phyloP scores from a whole-genome alignment of 2,329 filamentous ascomycete genomes.

The Ramularia endophylla region DNA sequence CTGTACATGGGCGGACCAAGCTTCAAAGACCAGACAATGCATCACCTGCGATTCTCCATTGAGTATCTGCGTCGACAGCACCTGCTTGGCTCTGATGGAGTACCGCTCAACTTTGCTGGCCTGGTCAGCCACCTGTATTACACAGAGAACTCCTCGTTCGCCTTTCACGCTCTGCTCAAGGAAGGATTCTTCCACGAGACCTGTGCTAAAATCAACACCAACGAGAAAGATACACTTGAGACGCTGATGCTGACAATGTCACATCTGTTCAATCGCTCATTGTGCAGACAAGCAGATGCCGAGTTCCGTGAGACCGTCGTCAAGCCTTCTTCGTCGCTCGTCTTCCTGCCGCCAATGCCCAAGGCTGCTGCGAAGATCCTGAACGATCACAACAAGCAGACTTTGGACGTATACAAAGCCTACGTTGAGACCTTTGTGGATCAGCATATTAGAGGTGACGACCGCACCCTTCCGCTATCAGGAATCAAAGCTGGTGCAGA shows the following conservation, averaged over 20 bases:
- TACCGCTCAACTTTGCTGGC: constrained; percentile 66
- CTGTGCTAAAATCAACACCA: constrained; percentile 51
- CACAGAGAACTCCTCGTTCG: constrained; percentile 68
- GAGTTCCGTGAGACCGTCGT: constrained; percentile 46
- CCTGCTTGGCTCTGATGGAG: constrained; percentile 56
- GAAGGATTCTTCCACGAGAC: constrained; percentile 64
- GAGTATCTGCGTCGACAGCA: constrained; percentile 68
- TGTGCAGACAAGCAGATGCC: constrained; percentile 42
- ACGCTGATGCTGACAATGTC: constrained; percentile 62
- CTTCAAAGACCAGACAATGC: constrained; percentile 62
- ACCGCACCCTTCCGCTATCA: constrained; percentile 56
- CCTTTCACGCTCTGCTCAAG: constrained; percentile 68
- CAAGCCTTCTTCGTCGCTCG: constrained; percentile 55
- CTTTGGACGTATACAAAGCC: constrained; percentile 57
- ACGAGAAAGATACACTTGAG: constrained; percentile 47
- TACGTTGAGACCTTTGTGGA: constrained; percentile 66
- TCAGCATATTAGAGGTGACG: constrained; percentile 53
- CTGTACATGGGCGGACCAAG: constrained; percentile 65
- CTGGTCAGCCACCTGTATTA: constrained; percentile 69
- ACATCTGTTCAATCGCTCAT: constrained; percentile 62
- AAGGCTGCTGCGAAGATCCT: constrained; percentile 51
- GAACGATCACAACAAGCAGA: constrained; percentile 57
- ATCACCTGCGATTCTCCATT: constrained; percentile 74
- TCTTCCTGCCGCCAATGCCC: constrained; percentile 61
- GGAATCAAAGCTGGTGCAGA: constrained; percentile 40